Conservation (phyloP, 805 yeast genomes). For the Groenewaldozyma salmanticensis region DNA sequence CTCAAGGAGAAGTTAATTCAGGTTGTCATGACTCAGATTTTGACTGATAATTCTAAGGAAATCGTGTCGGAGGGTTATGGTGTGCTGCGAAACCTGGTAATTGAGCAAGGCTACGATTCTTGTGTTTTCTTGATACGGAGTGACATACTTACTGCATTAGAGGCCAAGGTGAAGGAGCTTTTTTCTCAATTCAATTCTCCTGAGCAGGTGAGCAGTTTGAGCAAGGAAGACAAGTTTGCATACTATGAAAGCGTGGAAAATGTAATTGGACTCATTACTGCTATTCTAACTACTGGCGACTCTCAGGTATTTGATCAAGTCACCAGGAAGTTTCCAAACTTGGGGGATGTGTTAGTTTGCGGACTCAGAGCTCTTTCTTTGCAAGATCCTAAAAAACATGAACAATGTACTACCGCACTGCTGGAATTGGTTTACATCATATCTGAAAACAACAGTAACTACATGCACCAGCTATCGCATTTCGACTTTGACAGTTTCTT, state of each 20-base stretch:
- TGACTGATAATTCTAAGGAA: constrained; percentile 63
- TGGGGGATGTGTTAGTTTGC: constrained; percentile 11
- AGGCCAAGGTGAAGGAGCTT: constrained; percentile 31
- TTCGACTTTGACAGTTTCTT: background rate
- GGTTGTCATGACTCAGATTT: constrained; percentile 49
- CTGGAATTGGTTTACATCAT: constrained; percentile 24
- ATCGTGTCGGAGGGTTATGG: constrained; percentile 76
- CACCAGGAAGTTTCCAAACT: constrained; percentile 15
- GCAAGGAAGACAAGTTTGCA: constrained; percentile 35
- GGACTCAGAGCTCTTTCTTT: background rate
- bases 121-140: constrained; percentile 68
- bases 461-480: constrained; percentile 7
- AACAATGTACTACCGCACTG: constrained; percentile 19
- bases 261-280: constrained; percentile 55
- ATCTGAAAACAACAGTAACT: constrained; percentile 21
- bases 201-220: constrained; percentile 18
- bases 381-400: too few relatives aligned
- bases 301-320: constrained; percentile 46
- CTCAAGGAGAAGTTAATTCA: constrained; percentile 65
- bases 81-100: constrained; percentile 63
- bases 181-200: background rate
- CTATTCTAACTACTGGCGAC: constrained; percentile 50
- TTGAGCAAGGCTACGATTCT: constrained; percentile 84
- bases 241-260: constrained; percentile 66
- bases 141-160: constrained; percentile 59